Base-by-base conservation (phyloP, 2,329 filamentous ascomycete species). In the Neurospora crassa region DNA sequence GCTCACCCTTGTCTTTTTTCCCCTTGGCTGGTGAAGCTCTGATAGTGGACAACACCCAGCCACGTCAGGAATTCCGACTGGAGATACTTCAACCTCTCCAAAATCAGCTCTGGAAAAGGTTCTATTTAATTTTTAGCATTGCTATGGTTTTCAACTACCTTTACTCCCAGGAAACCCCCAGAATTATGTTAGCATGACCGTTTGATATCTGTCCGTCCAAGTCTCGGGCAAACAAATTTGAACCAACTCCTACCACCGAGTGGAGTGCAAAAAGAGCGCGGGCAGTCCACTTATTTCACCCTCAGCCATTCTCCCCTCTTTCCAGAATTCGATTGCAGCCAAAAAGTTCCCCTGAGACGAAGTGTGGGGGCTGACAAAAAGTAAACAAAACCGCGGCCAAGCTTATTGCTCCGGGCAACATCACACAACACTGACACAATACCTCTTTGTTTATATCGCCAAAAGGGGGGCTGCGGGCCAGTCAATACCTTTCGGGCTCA, bases 1-100 rank as follows among this genome's bases (percentile, higher is more conserved):
- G 53, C 24, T 59, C 53, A 59, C 53, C 53, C 53, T 14, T 59
- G 53, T 34, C 53, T 59, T 24, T 59, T 24, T 59, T 59, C 10
- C 8, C 8, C 10, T 40, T 40, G 47, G 47, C 47, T 59, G 47
- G 76, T 78, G 76, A 78, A 75, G n/a, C 29, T 37, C 16, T 74
- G 78, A 69, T 79, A 79, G 67, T 37, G 72, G 37, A 72, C 7
- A 20, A 78, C 76, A 37, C 71, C 73, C 73, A 73, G 72, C 73
- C 72, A 75, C 72, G 67, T 16, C 8, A 20, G 7, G 7, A 12
- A 20, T 40, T 2, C 18, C 40, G 8, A 34, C 45, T 41, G 67
- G 43, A 68, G 40, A 34, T 11, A 18, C 63, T 16, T 29, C 41
- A 68, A 40, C 40, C 24, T 18, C 14, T 12, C 24, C 16, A 16